A percentile compares a stretch with the other conserved stretches of the same genome.
Conservation (phyloP, 169 alveolate species). For the Cryptosporidium ubiquitum region DNA sequence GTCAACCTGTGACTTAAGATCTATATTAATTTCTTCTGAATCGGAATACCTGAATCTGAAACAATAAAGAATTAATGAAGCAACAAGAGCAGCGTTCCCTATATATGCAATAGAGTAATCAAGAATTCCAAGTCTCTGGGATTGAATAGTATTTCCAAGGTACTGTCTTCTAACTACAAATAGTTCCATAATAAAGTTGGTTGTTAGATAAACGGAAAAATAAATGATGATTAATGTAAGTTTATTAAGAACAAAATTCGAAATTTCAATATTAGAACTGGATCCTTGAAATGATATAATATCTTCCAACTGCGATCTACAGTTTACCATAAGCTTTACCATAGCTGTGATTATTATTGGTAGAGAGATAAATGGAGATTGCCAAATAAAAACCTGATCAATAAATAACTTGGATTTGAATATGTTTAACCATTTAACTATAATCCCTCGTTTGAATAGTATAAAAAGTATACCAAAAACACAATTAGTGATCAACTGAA, state of each 20-base stretch:
- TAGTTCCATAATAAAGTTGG: constrained; percentile 16
- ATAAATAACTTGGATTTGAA: constrained; percentile 23
- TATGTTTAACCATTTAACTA: constrained; percentile 13
- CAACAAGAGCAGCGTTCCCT: constrained; percentile 29
- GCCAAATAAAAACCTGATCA: constrained; percentile 45
- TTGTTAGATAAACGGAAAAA: background rate
- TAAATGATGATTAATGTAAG: background rate
- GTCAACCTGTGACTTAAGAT: constrained; percentile 41
- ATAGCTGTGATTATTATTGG: constrained; percentile 21
- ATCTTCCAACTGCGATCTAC: constrained; percentile 1
- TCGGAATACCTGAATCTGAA: constrained; percentile 14
- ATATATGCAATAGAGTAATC: constrained; percentile 46
- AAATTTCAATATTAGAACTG: background rate
- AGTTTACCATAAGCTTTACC: background rate
- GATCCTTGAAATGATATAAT: background rate
- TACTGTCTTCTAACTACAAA: constrained; percentile 49
- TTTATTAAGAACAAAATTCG: background rate
- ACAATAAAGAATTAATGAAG: constrained; percentile 23
- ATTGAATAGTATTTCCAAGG: background rate
- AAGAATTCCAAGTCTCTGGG: constrained; percentile 55
- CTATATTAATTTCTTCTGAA: background rate
- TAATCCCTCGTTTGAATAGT: constrained; percentile 4
- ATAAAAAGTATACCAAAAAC: constrained; percentile 8
- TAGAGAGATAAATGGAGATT: constrained; percentile 27
- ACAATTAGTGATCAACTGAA: background rate